phyloP scores from a whole-genome alignment of 208 protist genomes.

The Novymonas esmeraldas region DNA sequence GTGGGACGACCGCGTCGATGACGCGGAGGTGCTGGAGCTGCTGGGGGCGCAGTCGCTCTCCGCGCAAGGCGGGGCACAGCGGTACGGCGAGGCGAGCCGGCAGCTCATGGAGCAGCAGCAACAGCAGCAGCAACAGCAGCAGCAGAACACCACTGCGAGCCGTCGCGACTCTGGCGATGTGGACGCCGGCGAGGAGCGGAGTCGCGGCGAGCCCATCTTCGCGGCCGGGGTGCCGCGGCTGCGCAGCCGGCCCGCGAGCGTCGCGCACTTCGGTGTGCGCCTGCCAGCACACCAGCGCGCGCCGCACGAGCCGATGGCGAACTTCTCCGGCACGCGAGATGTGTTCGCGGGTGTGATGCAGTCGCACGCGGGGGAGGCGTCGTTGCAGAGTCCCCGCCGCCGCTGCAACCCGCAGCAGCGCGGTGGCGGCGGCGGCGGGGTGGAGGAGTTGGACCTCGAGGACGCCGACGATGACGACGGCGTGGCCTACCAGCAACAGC shows the following conservation, averaged over 20 bases:
- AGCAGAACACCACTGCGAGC: too few relatives aligned
- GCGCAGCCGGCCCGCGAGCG: slow-evolving; percentile 23
- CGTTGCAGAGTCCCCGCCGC: too few relatives aligned
- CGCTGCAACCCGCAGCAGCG: not conserved
- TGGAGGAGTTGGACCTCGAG: not conserved
- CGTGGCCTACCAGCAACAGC: slow-evolving; percentile 30
- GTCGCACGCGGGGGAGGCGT: not conserved
- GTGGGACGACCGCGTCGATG: slow-evolving; percentile 54
- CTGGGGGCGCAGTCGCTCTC: slow-evolving; percentile 43
- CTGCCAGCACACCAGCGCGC: slow-evolving; percentile 11
- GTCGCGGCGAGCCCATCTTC: not conserved
- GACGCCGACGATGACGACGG: slow-evolving; percentile 37
- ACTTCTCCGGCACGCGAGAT: slow-evolving; percentile 36
- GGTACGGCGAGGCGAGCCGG: slow-evolving; percentile 28
- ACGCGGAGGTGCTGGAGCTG: slow-evolving; percentile 52
- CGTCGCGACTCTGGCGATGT: not conserved
- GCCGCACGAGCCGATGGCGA: slow-evolving; percentile 23
- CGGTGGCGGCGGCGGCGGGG: not conserved
- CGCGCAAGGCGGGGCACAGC: slow-evolving; percentile 37
- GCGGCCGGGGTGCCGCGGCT: slow-evolving; percentile 16
- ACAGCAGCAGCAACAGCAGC: too few relatives aligned
- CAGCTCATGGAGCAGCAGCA: slow-evolving; percentile 24
- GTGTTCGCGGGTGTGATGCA: slow-evolving; percentile 45
- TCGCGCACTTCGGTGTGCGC: slow-evolving; percentile 33
- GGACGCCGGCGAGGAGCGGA: slow-evolving; percentile 3